These are phyloP conservation scores for Diplosphaera chodatii DNA, from an alignment of 139 green algal species.

Conservation along the genomic window DNA sequence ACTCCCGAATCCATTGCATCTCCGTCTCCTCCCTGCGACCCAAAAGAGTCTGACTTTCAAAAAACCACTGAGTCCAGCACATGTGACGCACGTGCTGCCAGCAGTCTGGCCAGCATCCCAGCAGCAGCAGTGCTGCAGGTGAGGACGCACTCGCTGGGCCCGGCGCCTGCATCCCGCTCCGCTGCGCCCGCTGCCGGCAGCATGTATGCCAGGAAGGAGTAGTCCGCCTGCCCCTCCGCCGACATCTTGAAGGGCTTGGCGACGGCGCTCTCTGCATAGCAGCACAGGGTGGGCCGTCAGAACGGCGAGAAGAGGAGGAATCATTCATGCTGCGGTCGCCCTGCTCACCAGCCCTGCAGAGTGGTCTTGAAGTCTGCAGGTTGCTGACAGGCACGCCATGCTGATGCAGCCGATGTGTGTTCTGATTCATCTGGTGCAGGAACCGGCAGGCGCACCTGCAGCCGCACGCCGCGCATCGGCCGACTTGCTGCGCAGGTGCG, in stretches of 20 bases:
- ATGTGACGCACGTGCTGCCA: slow-evolving; percentile 1
- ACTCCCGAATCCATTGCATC: slow-evolving; percentile 53
- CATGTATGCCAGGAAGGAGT: slow-evolving; percentile 33
- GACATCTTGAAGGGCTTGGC: slow-evolving; percentile 30
- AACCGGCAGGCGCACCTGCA: slow-evolving; percentile 22
- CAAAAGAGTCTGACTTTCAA: slow-evolving; percentile 3
- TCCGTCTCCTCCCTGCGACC: slow-evolving; percentile 15
- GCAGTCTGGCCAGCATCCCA: not conserved
- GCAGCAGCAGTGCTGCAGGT: slow-evolving; percentile 1
- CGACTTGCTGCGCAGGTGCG: slow-evolving; percentile 12
- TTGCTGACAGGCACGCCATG: no score
- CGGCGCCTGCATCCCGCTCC: not conserved
- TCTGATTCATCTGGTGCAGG: no score
- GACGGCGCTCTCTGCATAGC: slow-evolving; percentile 9
- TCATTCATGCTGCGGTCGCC: no score
- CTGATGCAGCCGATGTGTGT: no score
- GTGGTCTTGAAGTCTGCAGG: no score
- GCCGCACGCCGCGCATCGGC: not conserved
- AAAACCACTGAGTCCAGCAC: not conserved
- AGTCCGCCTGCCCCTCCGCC: not conserved
- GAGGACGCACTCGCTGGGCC: not conserved
- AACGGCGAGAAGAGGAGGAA: no score
- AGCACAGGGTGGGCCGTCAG: no score
- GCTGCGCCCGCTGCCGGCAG: slow-evolving; percentile 17
- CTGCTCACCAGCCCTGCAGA: no score